These are phyloP conservation scores for Penicillium mononematosum DNA, from an alignment of 495 filamentous ascomycete species.

Conservation along the genomic window DNA sequence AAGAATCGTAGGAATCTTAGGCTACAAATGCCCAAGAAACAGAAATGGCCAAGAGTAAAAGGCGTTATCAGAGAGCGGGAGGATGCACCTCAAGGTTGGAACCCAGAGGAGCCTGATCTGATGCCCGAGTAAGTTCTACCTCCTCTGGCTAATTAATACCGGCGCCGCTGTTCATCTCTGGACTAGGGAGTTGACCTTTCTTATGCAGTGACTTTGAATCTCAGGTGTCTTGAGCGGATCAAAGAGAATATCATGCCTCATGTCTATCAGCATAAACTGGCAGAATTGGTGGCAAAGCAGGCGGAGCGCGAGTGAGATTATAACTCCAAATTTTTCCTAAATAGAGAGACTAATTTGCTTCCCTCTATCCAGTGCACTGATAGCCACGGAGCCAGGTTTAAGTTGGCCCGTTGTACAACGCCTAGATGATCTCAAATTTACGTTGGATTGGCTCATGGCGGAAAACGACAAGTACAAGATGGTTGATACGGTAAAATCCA, in stretches of 20 bases:
- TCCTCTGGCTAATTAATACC: not conserved
- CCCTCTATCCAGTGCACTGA: not conserved
- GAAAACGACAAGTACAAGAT: not conserved
- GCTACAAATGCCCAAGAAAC: not conserved
- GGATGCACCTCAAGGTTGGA: slow-evolving; percentile 12
- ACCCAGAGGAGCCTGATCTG: slow-evolving; percentile 12
- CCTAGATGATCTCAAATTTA: not conserved
- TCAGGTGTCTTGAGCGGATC: slow-evolving; percentile 15
- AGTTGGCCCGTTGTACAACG: slow-evolving; percentile 1
- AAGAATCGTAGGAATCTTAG: not conserved
- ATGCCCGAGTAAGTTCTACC: slow-evolving; percentile 5
- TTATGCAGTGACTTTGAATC: slow-evolving; percentile 14
- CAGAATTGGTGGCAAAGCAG: not conserved
- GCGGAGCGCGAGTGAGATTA: not conserved
- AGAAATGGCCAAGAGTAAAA: not conserved
- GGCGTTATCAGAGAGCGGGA: not conserved
- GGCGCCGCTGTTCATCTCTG: not conserved
- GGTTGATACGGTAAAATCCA: not conserved
- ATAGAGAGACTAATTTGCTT: not conserved
- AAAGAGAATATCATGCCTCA: slow-evolving; percentile 17
- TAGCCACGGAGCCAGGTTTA: not conserved
- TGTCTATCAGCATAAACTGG: slow-evolving; percentile 6
- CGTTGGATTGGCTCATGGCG: not conserved
- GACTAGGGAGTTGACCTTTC: no score
- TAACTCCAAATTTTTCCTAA: not conserved